Conservation (phyloP, 2,329 filamentous ascomycete species). For the Alternaria sp. region DNA sequence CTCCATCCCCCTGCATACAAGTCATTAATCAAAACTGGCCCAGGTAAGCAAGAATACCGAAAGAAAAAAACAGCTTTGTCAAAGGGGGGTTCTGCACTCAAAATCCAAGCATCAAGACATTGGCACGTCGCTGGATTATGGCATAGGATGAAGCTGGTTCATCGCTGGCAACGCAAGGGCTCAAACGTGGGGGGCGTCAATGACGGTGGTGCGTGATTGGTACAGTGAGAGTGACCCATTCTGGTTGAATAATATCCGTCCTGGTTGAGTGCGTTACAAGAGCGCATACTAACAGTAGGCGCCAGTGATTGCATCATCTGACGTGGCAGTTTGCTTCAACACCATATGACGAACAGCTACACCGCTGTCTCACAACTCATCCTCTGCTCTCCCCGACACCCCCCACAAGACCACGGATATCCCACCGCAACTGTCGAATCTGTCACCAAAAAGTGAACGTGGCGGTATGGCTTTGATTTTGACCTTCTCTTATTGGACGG, state of each 20-base stretch:
- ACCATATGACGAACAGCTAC: neutral
- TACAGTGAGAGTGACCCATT: neutral
- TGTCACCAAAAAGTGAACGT: constrained; percentile 3
- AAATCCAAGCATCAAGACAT: neutral
- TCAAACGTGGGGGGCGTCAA: neutral
- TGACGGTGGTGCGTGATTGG: neutral
- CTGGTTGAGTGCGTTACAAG: neutral
- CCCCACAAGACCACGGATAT: neutral
- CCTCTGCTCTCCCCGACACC: neutral
- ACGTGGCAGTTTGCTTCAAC: constrained; percentile 3
- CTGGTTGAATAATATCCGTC: neutral
- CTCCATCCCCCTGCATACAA: too few relatives aligned
- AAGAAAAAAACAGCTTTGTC: neutral
- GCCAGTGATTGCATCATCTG: neutral
- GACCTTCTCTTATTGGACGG: constrained; percentile 5
- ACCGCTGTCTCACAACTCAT: neutral
- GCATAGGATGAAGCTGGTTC: neutral
- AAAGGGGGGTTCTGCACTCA: neutral
- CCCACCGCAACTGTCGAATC: too few relatives aligned
- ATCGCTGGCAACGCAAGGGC: neutral
- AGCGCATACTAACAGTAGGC: neutral
- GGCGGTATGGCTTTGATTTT: constrained; percentile 2
- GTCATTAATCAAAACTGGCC: too few relatives aligned
- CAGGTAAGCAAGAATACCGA: too few relatives aligned
- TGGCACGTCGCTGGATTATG: too few relatives aligned